Conservation (phyloP, 2,329 filamentous ascomycete species). For the Neodidymelliopsis sp. region DNA sequence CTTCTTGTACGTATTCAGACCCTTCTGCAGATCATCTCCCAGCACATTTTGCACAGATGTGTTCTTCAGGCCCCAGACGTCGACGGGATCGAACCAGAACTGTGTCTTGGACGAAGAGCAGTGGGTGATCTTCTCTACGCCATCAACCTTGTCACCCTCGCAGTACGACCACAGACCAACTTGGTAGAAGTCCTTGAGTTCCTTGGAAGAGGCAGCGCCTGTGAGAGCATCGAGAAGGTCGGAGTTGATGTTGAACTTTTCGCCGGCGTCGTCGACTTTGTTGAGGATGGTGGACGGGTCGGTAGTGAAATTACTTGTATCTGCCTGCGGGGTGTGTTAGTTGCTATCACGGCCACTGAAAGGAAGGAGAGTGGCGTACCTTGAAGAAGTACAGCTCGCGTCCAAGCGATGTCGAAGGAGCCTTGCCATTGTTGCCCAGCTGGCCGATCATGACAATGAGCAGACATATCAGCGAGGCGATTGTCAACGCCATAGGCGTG, state of each 20-base stretch:
- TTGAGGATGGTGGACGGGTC: slow-evolving; percentile 51
- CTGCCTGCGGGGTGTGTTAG: slow-evolving; percentile 39
- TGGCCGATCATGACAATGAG: slow-evolving; percentile 65
- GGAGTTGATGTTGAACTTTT: slow-evolving; percentile 43
- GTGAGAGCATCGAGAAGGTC: slow-evolving; percentile 52
- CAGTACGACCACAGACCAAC: slow-evolving; percentile 91
- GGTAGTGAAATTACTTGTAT: slow-evolving; percentile 62
- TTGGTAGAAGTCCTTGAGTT: slow-evolving; percentile 78
- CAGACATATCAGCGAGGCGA: slow-evolving; percentile 76
- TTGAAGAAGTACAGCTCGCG: slow-evolving; percentile 64
- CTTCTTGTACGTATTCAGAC: slow-evolving; percentile 75
- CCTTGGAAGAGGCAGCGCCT: slow-evolving; percentile 43
- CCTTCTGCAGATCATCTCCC: slow-evolving; percentile 70
- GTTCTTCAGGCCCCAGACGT: slow-evolving; percentile 68
- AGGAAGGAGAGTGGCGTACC: slow-evolving; percentile 63
- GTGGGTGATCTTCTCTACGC: slow-evolving; percentile 57
- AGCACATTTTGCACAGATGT: slow-evolving; percentile 62
- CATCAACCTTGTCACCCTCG: slow-evolving; percentile 64
- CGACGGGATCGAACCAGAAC: slow-evolving; percentile 78
- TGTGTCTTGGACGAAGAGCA: slow-evolving; percentile 77
- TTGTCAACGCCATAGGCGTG: slow-evolving; percentile 81
- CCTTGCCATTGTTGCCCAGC: slow-evolving; percentile 53
- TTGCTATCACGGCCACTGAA: not conserved
- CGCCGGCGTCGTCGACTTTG: slow-evolving; percentile 32
- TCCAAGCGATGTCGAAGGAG: slow-evolving; percentile 52